A percentile compares a stretch with the other conserved stretches of the same genome.
These are phyloP conservation scores for Coemansia sp. DNA, from an alignment of 192 early-diverging fungal genomes.

Conservation along the genomic window DNA sequence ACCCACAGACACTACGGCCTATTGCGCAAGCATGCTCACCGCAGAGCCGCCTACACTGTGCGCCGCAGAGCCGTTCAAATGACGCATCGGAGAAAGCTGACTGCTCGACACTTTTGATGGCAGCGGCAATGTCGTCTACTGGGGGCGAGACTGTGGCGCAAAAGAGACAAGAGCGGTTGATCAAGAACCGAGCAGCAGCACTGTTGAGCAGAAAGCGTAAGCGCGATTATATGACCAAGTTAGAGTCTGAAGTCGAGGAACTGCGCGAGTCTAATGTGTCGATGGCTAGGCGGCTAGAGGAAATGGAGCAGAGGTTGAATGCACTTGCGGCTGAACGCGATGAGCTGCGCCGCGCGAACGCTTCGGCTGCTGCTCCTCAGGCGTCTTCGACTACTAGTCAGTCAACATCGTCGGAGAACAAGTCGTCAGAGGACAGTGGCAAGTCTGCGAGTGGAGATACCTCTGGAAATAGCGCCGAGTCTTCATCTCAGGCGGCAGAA, in stretches of 20 bases:
- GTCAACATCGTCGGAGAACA: conserved; percentile 7
- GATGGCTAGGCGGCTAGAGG: conserved; percentile 61
- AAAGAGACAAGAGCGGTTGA: conserved; percentile 85
- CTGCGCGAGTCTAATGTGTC: conserved; percentile 61
- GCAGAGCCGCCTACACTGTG: not conserved
- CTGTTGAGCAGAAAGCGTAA: conserved; percentile 87
- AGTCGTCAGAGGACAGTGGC: not conserved
- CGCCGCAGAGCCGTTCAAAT: not conserved
- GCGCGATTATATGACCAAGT: conserved; percentile 78
- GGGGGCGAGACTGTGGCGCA: conserved; percentile 43
- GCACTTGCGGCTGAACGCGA: conserved; percentile 56
- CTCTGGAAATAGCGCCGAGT: not conserved
- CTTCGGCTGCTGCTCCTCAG: conserved; percentile 10
- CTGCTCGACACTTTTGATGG: conserved; percentile 1
- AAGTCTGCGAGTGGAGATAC: not conserved
- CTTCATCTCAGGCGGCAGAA: not conserved
- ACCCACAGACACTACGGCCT: conserved; percentile 10
- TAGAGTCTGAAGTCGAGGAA: conserved; percentile 73
- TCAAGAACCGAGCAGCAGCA: conserved; percentile 92
- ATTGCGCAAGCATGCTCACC: conserved; percentile 31
- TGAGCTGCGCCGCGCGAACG: conserved; percentile 42
- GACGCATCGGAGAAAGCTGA: not conserved
- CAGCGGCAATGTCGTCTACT: not conserved
- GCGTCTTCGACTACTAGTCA: conserved; percentile 17
- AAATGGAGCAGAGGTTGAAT: conserved; percentile 59